Evolutionary conservation across 345 rosid species (phyloP).

Genomic region (Gossypium stocksii): DNA sequence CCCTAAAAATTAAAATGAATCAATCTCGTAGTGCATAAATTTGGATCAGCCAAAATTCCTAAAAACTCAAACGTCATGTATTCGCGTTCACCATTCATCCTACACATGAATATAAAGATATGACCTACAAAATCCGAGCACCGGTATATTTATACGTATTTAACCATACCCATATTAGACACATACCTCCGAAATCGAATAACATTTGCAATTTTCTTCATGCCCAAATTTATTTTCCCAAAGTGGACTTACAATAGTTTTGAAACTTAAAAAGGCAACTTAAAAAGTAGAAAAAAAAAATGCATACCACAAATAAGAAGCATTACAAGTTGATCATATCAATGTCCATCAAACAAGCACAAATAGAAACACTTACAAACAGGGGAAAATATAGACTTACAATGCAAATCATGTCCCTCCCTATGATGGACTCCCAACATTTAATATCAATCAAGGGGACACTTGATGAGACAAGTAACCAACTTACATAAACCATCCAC

Average conservation of each 20-base stretch:
- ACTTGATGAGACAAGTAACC: slow-evolving; percentile 23
- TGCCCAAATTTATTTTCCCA: neutral
- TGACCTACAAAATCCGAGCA: neutral
- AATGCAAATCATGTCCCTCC: slow-evolving; percentile 30
- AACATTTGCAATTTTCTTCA: neutral
- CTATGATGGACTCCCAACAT: slow-evolving; percentile 9
- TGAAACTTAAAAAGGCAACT: neutral
- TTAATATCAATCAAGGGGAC: neutral
- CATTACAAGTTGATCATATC: slow-evolving; percentile 25
- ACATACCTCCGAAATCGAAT: neutral
- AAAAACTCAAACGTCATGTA: too few relatives aligned
- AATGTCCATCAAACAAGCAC: slow-evolving; percentile 30
- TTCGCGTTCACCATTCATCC: too few relatives aligned
- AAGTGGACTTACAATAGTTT: neutral
- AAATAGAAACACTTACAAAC: slow-evolving; percentile 28
- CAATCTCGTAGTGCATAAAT: too few relatives aligned
- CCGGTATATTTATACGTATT: neutral
- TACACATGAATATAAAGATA: too few relatives aligned
- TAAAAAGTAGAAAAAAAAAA: neutral
- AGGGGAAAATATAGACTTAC: slow-evolving; percentile 20
- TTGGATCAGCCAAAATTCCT: too few relatives aligned
- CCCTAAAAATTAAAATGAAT: too few relatives aligned
- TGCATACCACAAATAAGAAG: slow-evolving; percentile 26
- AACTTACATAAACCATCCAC: slow-evolving; percentile 20
- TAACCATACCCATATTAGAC: neutral